Percentiles rank a stretch among this genome's conserved stretches.
Evolutionary conservation across 768 basidiomycete genomes (phyloP).

Genomic region (Sarcomyxa edulis): DNA sequence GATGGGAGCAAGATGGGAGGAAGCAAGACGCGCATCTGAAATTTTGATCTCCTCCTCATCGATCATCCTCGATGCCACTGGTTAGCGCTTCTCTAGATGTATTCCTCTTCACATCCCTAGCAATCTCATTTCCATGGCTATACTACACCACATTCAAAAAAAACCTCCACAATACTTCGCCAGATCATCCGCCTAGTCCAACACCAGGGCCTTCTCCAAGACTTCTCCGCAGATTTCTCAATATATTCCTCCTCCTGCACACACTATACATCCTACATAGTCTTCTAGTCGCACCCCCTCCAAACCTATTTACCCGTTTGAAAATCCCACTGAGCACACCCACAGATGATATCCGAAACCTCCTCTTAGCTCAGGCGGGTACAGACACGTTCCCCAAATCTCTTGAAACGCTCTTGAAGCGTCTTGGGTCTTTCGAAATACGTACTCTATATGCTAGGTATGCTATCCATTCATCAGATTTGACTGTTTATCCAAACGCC

Average conservation of each 20-base stretch:
- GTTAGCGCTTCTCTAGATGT: conserved; percentile 5
- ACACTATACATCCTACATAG: conserved; percentile 43
- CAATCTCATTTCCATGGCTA: conserved; percentile 9
- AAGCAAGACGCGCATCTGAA: no score
- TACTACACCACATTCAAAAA: conserved; percentile 10
- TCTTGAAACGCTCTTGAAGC: conserved; percentile 47
- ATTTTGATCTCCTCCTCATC: neutral
- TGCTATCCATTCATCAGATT: conserved; percentile 11
- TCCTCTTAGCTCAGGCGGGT: conserved; percentile 38
- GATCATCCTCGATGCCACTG: neutral
- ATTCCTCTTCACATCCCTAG: conserved; percentile 4
- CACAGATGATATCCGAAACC: conserved; percentile 43
- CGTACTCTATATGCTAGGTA: conserved; percentile 58
- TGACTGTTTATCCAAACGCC: neutral
- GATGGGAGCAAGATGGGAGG: no score
- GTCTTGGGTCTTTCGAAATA: conserved; percentile 51
- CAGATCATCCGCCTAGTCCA: conserved; percentile 8
- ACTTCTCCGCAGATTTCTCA: conserved; percentile 21
- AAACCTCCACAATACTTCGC: no score
- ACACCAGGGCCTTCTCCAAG: conserved; percentile 10
- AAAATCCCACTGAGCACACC: conserved; percentile 49
- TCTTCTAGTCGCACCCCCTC: conserved; percentile 43
- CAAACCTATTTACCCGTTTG: conserved; percentile 59
- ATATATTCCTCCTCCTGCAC: conserved; percentile 41
- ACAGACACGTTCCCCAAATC: conserved; percentile 34